Conservation (phyloP, 2,329 filamentous ascomycete genomes). For the Colletotrichum tropicale region DNA sequence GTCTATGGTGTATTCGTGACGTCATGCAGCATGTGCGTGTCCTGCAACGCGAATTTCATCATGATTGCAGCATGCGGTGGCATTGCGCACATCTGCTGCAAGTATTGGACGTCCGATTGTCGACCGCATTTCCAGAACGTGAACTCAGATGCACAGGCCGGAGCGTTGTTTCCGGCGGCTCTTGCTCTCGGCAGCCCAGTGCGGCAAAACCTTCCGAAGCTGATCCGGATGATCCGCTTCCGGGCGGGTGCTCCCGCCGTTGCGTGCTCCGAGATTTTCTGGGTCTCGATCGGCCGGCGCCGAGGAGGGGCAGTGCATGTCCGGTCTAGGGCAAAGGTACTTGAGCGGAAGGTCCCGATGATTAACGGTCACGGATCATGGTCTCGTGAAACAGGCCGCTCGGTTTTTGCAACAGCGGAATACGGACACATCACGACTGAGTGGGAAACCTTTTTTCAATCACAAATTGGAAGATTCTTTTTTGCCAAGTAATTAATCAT, state of each 20-base stretch:
- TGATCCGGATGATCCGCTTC: background rate
- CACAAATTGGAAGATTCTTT: accelerated
- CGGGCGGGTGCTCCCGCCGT: background rate
- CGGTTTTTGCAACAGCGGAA: background rate
- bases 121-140: background rate
- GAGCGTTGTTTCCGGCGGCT: background rate
- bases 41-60: background rate
- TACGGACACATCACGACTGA: background rate
- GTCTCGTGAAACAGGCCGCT: background rate
- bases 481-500: background rate
- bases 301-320: background rate
- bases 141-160: background rate
- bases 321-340: background rate
- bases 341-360: background rate
- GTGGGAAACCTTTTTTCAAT: no score
- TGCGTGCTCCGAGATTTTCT: background rate
- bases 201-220: background rate
- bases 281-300: background rate
- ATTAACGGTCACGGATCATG: background rate
- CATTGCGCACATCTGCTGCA: background rate
- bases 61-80: constrained; percentile 3
- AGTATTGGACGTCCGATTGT: background rate
- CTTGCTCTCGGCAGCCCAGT: background rate
- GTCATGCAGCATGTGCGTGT: background rate
- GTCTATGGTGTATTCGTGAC: background rate